Conservation (phyloP, 2,329 filamentous ascomycete genomes). For the Tolypocladium paradoxum region DNA sequence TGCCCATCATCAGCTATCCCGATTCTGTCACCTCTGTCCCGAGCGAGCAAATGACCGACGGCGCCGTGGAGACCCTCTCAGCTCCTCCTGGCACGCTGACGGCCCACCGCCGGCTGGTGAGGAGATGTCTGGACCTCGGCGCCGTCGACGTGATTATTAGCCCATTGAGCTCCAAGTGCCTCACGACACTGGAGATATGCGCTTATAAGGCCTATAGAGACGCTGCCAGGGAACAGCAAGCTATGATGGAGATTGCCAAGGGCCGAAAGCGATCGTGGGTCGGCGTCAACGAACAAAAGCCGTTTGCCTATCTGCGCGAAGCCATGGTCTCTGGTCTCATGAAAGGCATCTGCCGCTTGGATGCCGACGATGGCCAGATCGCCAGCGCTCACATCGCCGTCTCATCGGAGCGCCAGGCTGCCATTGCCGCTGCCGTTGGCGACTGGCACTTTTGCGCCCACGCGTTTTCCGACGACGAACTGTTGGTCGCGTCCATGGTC, state of each 20-base stretch:
- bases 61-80: constrained; percentile 24
- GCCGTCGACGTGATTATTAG: constrained; percentile 78
- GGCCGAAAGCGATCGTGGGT: constrained; percentile 87
- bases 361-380: constrained; percentile 52
- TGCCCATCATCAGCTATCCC: constrained; percentile 39
- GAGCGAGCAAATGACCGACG: constrained; percentile 24
- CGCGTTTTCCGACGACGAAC: constrained; percentile 79
- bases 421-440: constrained; percentile 60
- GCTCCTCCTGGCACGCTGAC: constrained; percentile 15
- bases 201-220: constrained; percentile 75
- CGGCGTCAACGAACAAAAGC: constrained; percentile 72
- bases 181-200: constrained; percentile 69
- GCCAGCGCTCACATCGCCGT: constrained; percentile 58
- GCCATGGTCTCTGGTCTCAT: constrained; percentile 89
- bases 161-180: constrained; percentile 62
- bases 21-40: constrained; percentile 13
- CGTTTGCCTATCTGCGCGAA: constrained; percentile 81
- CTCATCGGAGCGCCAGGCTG: constrained; percentile 49
- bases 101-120: constrained; percentile 35
- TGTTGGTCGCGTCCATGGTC: constrained; percentile 71
- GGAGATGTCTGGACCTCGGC: constrained; percentile 72
- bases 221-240: constrained; percentile 60
- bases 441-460: constrained; percentile 86
- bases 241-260: constrained; percentile 60
- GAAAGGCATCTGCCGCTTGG: constrained; percentile 71